Evolutionary conservation across 208 protist genomes (phyloP).

Genomic region (Zelonia costaricensis): DNA sequence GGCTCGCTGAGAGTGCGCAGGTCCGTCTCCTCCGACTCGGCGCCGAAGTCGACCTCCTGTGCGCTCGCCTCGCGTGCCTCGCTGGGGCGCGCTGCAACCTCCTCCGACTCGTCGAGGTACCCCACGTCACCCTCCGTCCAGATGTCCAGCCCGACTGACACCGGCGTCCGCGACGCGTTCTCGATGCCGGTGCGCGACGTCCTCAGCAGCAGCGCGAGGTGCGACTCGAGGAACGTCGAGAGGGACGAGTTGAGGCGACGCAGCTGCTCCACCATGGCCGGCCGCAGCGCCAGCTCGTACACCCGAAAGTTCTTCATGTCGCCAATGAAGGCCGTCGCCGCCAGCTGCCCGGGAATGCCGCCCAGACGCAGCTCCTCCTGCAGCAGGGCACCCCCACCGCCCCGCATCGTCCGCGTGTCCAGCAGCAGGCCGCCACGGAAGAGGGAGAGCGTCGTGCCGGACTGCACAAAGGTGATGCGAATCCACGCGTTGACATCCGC

Average conservation of each 20-base stretch:
- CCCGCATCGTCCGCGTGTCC: slow-evolving; percentile 34
- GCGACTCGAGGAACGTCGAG: slow-evolving; percentile 34
- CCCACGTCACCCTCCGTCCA: slow-evolving; percentile 48
- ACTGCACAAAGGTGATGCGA: slow-evolving; percentile 78
- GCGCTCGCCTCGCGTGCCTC: slow-evolving; percentile 29
- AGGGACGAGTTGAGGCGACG: slow-evolving; percentile 34
- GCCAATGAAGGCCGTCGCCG: slow-evolving; percentile 46
- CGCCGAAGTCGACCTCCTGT: slow-evolving; percentile 75
- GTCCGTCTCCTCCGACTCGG: slow-evolving; percentile 49
- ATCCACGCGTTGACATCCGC: slow-evolving; percentile 42
- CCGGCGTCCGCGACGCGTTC: slow-evolving; percentile 33
- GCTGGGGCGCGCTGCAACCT: slow-evolving; percentile 8
- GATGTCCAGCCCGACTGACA: slow-evolving; percentile 36
- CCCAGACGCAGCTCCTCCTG: slow-evolving; percentile 68
- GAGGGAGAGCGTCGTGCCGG: slow-evolving; percentile 46
- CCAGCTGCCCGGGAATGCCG: slow-evolving; percentile 41
- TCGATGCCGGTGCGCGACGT: slow-evolving; percentile 34
- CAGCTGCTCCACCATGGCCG: slow-evolving; percentile 56
- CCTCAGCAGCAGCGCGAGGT: slow-evolving; percentile 37
- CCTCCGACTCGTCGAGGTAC: slow-evolving; percentile 32
- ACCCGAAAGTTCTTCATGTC: slow-evolving; percentile 75
- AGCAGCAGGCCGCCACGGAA: slow-evolving; percentile 66
- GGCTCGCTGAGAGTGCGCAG: slow-evolving; percentile 25
- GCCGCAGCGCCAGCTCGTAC: slow-evolving; percentile 64
- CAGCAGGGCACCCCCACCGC: slow-evolving; percentile 36